phyloP scores from a whole-genome alignment of 805 yeast genomes.

The Yamadazyma ubonensis region DNA sequence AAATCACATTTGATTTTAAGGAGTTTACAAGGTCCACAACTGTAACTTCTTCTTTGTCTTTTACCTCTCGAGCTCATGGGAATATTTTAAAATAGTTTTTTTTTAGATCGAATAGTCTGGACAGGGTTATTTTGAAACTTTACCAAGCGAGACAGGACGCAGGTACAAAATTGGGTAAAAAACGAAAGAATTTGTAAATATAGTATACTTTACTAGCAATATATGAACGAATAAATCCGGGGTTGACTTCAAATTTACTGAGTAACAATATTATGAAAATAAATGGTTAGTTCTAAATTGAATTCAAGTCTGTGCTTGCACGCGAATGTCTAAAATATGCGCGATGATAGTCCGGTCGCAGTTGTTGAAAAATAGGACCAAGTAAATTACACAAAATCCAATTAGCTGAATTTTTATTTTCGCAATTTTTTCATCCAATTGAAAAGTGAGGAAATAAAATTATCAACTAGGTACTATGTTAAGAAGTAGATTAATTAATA shows the following conservation, averaged over 20 bases:
- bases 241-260: neutral
- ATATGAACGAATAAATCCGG: too few species aligned
- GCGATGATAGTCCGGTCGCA: constrained; percentile 5
- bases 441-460: constrained; percentile 12
- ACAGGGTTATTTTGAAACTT: neutral
- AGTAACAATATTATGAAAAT: too few species aligned
- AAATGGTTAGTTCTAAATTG: neutral
- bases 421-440: constrained; percentile 8
- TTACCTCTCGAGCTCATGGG: constrained; percentile 17
- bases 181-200: neutral
- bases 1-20: constrained; percentile 55
- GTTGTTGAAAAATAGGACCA: constrained; percentile 1
- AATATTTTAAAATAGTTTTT: too few species aligned
- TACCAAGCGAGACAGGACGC: neutral
- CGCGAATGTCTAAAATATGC: constrained; percentile 6
- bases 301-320: constrained; percentile 1
- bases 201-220: too few species aligned
- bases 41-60: constrained; percentile 49
- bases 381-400: neutral
- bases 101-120: neutral
- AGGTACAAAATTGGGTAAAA: neutral
- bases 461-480: constrained; percentile 4
- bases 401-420: neutral
- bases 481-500: constrained; percentile 1
- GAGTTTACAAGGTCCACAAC: constrained; percentile 56